Evolutionary conservation across 208 protist species (phyloP), one percentile per base, ranked within the genome.

Genomic region (Trypanosoma rangeli): DNA sequence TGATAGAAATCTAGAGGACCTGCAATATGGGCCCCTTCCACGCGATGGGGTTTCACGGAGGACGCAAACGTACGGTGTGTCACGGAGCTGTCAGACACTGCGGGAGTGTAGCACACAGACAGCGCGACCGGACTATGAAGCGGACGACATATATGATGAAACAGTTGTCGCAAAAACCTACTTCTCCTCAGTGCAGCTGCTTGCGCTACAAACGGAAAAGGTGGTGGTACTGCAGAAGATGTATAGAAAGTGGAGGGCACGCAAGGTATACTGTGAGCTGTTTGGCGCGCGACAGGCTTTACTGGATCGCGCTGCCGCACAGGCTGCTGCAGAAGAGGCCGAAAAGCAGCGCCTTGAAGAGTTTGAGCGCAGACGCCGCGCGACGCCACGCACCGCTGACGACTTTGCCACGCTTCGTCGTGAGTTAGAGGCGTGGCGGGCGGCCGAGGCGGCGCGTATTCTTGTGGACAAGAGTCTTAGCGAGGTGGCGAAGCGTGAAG

Each of bases 331-430:
- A 20, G 79, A 94, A 75, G 79, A 93, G 74, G 77, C 80, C 0
- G 82, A 85, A 46, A 80, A 91, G 52, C 78, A 85, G 48, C 81
- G 85, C n/a, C 67, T 72, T 28, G 83, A 93, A 42, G 60, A 89
- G 46, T 73, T 78, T 18, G 93, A 97, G 54, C 92, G 97, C 39
- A 73, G 95, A 49, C 80, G 96, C 33, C 84, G 95, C 48, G 90
- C 90, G 60, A 86, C 98, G 69, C 98, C 98, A 20, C 74, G 75
- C 35, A 97, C 86, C n/a, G 73, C 75, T 12, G 74, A 71, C 13
- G 98, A 99, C 80, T 99, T 99, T 72, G 92, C 95, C 44, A 81
- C 84, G 10, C 79, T 98, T 26, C 95, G 96, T 74, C 76, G 81
- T 44, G 94, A 98, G 64, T 78, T 99, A 50, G 72, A 97, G 73